These are phyloP conservation scores for Saturnispora hagleri DNA, from an alignment of 805 yeast genomes.

Conservation along the genomic window DNA sequence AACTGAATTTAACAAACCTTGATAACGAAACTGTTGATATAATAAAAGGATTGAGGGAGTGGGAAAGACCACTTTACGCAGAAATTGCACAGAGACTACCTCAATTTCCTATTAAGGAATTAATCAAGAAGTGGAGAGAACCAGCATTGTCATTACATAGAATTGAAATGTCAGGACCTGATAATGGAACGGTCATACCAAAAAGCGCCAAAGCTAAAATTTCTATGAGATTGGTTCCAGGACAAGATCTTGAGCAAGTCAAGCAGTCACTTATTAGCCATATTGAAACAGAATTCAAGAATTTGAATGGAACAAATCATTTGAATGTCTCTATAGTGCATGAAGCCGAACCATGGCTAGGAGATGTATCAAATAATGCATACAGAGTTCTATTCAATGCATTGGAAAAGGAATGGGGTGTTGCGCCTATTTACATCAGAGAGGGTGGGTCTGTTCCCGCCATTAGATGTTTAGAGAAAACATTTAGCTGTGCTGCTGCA, in stretches of 20 bases:
- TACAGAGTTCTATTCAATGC: conserved; percentile 59
- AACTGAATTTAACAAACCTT: conserved; percentile 2
- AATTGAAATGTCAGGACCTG: conserved; percentile 81
- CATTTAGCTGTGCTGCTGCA: conserved; percentile 80
- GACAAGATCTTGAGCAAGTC: conserved; percentile 58
- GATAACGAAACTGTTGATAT: neutral
- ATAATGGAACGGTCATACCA: conserved; percentile 84
- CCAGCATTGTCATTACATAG: conserved; percentile 87
- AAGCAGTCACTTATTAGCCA: conserved; percentile 41
- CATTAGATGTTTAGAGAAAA: conserved; percentile 72
- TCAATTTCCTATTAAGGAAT: conserved; percentile 32
- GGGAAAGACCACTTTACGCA: conserved; percentile 53
- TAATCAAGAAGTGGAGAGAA: conserved; percentile 76
- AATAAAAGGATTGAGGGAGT: conserved; percentile 23
- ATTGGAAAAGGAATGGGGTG: conserved; percentile 62
- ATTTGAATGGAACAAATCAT: conserved; percentile 51
- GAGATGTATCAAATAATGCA: conserved; percentile 69
- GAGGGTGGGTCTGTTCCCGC: conserved; percentile 98
- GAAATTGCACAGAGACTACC: conserved; percentile 40
- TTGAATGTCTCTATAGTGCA: conserved; percentile 55
- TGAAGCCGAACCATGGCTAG: conserved; percentile 95
- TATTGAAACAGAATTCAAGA: conserved; percentile 39
- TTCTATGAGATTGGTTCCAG: conserved; percentile 84
- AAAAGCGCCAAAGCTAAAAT: conserved; percentile 65
- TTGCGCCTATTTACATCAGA: conserved; percentile 75